A percentile compares a stretch with the other conserved stretches of the same genome.
Conservation (phyloP, 2,329 filamentous ascomycete species). For the Corynespora cassiicola region DNA sequence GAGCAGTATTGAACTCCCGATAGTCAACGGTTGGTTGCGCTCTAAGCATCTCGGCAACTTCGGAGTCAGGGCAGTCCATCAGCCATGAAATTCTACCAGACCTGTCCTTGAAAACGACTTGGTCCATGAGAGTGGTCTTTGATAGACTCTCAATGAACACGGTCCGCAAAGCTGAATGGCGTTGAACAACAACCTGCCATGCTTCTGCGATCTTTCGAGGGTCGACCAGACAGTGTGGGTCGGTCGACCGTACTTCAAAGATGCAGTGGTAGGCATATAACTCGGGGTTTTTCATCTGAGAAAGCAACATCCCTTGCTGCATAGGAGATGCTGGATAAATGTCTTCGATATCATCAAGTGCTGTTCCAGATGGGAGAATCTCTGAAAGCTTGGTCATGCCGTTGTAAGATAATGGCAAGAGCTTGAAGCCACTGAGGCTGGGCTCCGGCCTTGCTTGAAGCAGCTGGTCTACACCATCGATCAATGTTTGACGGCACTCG, state of each 20-base stretch:
- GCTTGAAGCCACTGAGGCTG: slow-evolving; percentile 35
- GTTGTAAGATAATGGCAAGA: slow-evolving; percentile 38
- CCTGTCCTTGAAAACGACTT: slow-evolving; percentile 37
- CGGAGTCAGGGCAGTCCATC: slow-evolving; percentile 26
- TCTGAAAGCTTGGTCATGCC: slow-evolving; percentile 29
- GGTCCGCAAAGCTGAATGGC: slow-evolving; percentile 38
- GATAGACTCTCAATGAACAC: slow-evolving; percentile 44
- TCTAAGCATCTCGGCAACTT: slow-evolving; percentile 23
- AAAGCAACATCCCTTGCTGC: slow-evolving; percentile 38
- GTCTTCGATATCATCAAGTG: slow-evolving; percentile 31
- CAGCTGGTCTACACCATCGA: slow-evolving; percentile 37
- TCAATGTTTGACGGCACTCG: slow-evolving; percentile 34
- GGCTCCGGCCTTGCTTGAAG: slow-evolving; percentile 31
- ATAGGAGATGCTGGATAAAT: slow-evolving; percentile 39
- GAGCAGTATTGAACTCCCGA: slow-evolving; percentile 46
- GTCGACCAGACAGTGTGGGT: slow-evolving; percentile 21
- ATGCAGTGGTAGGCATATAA: slow-evolving; percentile 39
- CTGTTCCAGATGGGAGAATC: slow-evolving; percentile 23
- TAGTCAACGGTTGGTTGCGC: slow-evolving; percentile 32
- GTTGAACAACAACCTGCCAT: slow-evolving; percentile 43
- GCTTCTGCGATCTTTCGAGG: slow-evolving; percentile 34
- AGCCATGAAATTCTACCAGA: slow-evolving; percentile 32
- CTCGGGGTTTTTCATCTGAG: slow-evolving; percentile 36
- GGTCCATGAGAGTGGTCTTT: slow-evolving; percentile 38
- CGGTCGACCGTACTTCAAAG: slow-evolving; percentile 31